Conservation (phyloP, 768 basidiomycete genomes). For the Daedalea quercina region DNA sequence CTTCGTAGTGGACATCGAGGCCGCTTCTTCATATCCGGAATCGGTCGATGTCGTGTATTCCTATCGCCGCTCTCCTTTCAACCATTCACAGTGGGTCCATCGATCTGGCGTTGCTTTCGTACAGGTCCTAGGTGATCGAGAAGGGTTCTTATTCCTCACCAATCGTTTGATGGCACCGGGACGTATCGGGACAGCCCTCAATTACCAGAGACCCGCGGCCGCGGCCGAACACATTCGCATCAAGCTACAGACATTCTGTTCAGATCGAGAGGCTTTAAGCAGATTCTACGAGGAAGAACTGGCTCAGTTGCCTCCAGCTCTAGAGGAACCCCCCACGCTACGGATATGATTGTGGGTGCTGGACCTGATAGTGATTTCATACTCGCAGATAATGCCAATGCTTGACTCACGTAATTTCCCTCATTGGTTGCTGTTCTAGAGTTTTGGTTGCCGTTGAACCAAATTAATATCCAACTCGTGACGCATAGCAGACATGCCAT, state of each 20-base stretch:
- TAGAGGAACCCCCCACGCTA: conserved; percentile 53
- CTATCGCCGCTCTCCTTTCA: conserved; percentile 73
- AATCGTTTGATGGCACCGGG: conserved; percentile 79
- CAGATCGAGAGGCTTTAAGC: conserved; percentile 43
- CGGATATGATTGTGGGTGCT: conserved; percentile 23
- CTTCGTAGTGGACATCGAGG: conserved; percentile 83
- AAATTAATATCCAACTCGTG: too few species aligned
- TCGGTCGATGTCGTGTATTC: conserved; percentile 83
- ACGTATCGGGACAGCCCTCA: conserved; percentile 47
- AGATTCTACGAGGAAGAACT: conserved; percentile 73
- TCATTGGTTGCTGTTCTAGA: too few species aligned
- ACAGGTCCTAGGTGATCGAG: conserved; percentile 72
- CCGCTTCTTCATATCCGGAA: conserved; percentile 67
- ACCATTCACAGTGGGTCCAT: conserved; percentile 89
- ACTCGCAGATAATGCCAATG: too few species aligned
- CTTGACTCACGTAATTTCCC: too few species aligned
- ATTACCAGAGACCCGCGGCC: conserved; percentile 47
- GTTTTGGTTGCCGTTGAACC: too few species aligned
- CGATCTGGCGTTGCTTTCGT: conserved; percentile 85
- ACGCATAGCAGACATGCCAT: too few species aligned
- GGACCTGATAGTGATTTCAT: background rate
- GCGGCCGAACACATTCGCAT: conserved; percentile 57
- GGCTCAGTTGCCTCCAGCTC: conserved; percentile 36
- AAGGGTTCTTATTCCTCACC: conserved; percentile 85
- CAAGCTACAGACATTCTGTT: conserved; percentile 60